Evolutionary conservation across 2,329 filamentous ascomycete genomes (phyloP).

Genomic region (Diaporthe australafricana): DNA sequence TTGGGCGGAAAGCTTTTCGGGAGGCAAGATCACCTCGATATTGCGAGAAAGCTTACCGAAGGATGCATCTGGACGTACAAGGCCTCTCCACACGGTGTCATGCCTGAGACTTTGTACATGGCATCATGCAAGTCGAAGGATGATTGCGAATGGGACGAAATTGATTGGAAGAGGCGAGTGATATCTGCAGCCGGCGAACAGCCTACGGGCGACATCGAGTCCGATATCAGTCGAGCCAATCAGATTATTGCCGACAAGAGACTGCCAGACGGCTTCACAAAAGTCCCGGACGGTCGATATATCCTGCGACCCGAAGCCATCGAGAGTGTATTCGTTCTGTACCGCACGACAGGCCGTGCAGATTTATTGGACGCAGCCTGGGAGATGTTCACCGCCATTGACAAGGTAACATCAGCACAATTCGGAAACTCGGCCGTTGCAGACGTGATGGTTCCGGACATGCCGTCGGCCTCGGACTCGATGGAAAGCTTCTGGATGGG

Average conservation of each 20-base stretch:
- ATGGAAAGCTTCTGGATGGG: slow-evolving; percentile 39
- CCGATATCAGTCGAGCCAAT: slow-evolving; percentile 23
- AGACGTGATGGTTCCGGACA: slow-evolving; percentile 22
- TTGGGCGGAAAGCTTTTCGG: slow-evolving; percentile 59
- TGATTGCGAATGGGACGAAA: slow-evolving; percentile 46
- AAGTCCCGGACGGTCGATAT: slow-evolving; percentile 27
- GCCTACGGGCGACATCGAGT: slow-evolving; percentile 18
- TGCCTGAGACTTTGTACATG: slow-evolving; percentile 62
- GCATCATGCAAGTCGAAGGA: slow-evolving; percentile 49
- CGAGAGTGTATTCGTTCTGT: slow-evolving; percentile 36
- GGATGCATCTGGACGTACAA: slow-evolving; percentile 66
- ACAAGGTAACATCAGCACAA: slow-evolving; percentile 10
- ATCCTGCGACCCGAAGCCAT: slow-evolving; percentile 37
- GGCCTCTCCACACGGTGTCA: slow-evolving; percentile 60
- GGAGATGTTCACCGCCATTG: slow-evolving; percentile 35
- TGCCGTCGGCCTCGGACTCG: slow-evolving; percentile 18
- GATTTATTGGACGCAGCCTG: slow-evolving; percentile 34
- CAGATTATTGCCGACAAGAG: slow-evolving; percentile 15
- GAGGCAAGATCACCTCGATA: slow-evolving; percentile 54
- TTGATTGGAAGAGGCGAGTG: slow-evolving; percentile 42
- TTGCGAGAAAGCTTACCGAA: slow-evolving; percentile 58
- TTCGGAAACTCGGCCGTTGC: slow-evolving; percentile 33
- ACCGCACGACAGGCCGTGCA: slow-evolving; percentile 29
- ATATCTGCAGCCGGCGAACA: slow-evolving; percentile 24
- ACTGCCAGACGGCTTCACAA: slow-evolving; percentile 33